These are phyloP conservation scores for Fusarium chuoi DNA, from an alignment of 2,329 filamentous ascomycete genomes.

Conservation along the genomic window DNA sequence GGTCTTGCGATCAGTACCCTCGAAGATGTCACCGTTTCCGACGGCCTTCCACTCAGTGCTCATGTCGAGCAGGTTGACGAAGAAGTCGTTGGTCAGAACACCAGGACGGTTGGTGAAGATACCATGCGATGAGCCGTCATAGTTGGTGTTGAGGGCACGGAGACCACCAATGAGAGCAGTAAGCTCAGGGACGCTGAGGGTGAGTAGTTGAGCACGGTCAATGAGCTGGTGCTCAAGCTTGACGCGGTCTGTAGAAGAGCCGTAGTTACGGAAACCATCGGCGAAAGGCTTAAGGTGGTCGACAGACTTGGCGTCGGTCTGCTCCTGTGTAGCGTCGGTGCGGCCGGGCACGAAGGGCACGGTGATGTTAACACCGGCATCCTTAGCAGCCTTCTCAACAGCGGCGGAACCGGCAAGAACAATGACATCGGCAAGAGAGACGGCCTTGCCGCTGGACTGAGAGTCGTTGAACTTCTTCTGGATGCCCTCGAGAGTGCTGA, in stretches of 20 bases:
- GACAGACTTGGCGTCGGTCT: constrained; percentile 75
- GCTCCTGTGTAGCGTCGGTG: constrained; percentile 75
- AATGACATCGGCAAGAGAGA: constrained; percentile 81
- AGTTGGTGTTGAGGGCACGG: constrained; percentile 76
- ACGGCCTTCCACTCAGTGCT: constrained; percentile 68
- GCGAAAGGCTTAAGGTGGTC: constrained; percentile 72
- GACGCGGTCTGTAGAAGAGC: constrained; percentile 68
- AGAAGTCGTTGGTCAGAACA: constrained; percentile 81
- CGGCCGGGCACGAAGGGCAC: constrained; percentile 81
- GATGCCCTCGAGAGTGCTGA: constrained; percentile 70
- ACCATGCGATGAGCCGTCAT: constrained; percentile 73
- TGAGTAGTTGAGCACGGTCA: constrained; percentile 77
- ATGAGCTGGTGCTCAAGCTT: constrained; percentile 75
- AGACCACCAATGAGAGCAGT: constrained; percentile 78
- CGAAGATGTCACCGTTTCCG: constrained; percentile 64
- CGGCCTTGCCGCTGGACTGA: constrained; percentile 67
- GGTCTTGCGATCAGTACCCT: constrained; percentile 74
- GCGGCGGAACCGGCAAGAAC: constrained; percentile 77
- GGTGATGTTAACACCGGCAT: constrained; percentile 57
- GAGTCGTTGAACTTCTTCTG: constrained; percentile 72
- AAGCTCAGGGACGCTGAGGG: constrained; percentile 75
- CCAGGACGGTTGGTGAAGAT: constrained; percentile 76
- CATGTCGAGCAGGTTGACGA: constrained; percentile 80
- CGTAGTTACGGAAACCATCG: constrained; percentile 85
- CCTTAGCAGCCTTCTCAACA: constrained; percentile 76